Conservation (phyloP, 2,329 filamentous ascomycete genomes). For the Pestalotiopsis sp. region DNA sequence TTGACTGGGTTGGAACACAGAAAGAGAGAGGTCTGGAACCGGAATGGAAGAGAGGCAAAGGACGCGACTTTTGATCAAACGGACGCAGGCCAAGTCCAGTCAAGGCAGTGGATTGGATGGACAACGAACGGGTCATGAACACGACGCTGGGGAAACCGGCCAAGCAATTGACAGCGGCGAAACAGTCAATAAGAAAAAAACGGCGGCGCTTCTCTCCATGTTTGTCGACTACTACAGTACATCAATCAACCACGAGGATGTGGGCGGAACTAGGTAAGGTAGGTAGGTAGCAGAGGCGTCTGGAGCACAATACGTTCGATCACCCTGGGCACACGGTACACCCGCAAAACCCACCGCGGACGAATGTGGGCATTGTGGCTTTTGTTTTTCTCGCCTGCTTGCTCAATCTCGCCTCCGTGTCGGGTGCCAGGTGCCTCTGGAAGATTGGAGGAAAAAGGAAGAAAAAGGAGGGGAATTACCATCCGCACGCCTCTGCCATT, state of each 20-base stretch:
- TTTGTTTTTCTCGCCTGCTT: not conserved
- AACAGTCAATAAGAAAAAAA: not conserved
- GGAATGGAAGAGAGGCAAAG: not conserved
- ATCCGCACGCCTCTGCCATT: not conserved
- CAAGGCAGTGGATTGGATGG: not conserved
- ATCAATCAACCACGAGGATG: not conserved
- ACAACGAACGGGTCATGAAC: not conserved
- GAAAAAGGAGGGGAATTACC: not conserved
- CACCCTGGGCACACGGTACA: not conserved
- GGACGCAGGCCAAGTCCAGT: not conserved
- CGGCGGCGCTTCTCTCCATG: not conserved
- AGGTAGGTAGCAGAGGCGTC: not conserved
- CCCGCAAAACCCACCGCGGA: not conserved
- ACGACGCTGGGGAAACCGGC: not conserved
- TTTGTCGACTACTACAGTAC: not conserved
- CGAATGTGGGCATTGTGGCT: not conserved
- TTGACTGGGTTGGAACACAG: not conserved
- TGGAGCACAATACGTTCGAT: not conserved
- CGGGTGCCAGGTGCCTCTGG: not conserved
- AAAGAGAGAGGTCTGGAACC: not conserved
- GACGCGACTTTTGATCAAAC: not conserved
- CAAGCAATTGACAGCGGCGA: not conserved
- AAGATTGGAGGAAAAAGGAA: not conserved
- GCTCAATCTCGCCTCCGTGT: not conserved
- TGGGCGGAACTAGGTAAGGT: not conserved